phyloP scores from a whole-genome alignment of 2,329 filamentous ascomycete species.

The Exserohilum turcica region DNA sequence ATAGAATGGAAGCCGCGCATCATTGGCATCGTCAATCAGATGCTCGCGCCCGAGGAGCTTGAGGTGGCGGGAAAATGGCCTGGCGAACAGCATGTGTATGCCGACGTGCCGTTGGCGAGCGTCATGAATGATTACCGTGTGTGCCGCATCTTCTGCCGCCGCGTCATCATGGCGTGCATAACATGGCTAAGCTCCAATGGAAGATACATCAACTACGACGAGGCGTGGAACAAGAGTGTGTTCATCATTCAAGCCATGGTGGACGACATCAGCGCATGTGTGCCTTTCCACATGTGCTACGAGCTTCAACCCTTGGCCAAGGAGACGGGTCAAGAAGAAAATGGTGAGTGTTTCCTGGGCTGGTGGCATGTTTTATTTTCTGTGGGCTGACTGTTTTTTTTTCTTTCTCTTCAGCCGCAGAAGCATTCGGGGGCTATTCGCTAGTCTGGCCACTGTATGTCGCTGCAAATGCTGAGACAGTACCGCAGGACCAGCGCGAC shows the following conservation, averaged over 20 bases:
- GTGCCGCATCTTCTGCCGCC: conserved; percentile 48
- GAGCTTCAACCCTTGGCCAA: conserved; percentile 44
- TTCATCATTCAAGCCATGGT: conserved; percentile 47
- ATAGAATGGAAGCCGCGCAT: conserved; percentile 43
- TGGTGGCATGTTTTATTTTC: neutral
- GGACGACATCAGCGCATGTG: conserved; percentile 47
- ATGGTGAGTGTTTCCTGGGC: conserved; percentile 29
- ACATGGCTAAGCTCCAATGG: conserved; percentile 32
- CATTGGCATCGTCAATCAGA: conserved; percentile 35
- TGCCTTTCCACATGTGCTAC: conserved; percentile 49
- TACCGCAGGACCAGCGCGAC: conserved; percentile 43
- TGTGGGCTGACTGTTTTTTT: conserved; percentile 12
- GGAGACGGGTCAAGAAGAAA: conserved; percentile 41
- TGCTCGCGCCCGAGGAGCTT: conserved; percentile 33
- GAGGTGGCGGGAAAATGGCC: conserved; percentile 41
- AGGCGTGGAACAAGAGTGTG: conserved; percentile 25
- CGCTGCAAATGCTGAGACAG: conserved; percentile 44
- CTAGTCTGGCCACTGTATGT: conserved; percentile 51
- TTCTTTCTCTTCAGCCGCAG: too few relatives aligned
- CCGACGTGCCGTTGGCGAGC: conserved; percentile 47
- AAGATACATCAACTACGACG: conserved; percentile 13
- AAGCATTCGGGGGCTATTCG: conserved; percentile 49
- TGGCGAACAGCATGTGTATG: conserved; percentile 49
- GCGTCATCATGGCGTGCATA: conserved; percentile 46
- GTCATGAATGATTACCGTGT: conserved; percentile 51